phyloP scores from a whole-genome alignment of 768 basidiomycete species.

The Leccinellum luteum region DNA sequence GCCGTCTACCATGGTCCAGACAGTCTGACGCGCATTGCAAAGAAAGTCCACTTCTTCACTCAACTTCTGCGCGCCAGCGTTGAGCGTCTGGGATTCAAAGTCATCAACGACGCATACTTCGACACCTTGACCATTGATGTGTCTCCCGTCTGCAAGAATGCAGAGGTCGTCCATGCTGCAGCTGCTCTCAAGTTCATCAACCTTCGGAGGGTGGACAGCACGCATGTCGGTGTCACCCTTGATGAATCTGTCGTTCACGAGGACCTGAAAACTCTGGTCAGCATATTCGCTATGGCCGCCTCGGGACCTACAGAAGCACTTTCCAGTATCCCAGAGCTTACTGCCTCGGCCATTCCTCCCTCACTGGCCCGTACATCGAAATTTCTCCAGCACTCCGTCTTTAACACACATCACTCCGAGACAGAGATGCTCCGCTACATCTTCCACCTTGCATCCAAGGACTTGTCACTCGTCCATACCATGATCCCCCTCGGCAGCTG shows the following conservation, averaged over 20 bases:
- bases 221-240: conserved; percentile 81
- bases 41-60: conserved; percentile 87
- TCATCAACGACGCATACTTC: conserved; percentile 76
- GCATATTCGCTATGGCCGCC: conserved; percentile 73
- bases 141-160: conserved; percentile 51
- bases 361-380: conserved; percentile 58
- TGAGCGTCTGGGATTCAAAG: conserved; percentile 70
- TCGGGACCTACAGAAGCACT: conserved; percentile 47
- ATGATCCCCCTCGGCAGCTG: conserved; percentile 97
- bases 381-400: conserved; percentile 84
- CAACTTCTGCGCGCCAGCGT: conserved; percentile 68
- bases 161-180: conserved; percentile 63
- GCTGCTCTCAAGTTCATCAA: conserved; percentile 74
- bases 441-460: conserved; percentile 90
- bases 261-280: conserved; percentile 75
- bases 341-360: conserved; percentile 46
- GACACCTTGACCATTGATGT: conserved; percentile 87
- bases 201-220: conserved; percentile 72
- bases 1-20: conserved; percentile 94
- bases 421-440: conserved; percentile 99
- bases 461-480: conserved; percentile 89
- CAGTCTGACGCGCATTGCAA: conserved; percentile 81
- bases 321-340: conserved; percentile 45
- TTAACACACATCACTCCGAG: conserved; percentile 96
- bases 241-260: conserved; percentile 84